phyloP scores from a whole-genome alignment of 352 stramenopile genomes.

The Phytopythium cucurbitacearum region DNA sequence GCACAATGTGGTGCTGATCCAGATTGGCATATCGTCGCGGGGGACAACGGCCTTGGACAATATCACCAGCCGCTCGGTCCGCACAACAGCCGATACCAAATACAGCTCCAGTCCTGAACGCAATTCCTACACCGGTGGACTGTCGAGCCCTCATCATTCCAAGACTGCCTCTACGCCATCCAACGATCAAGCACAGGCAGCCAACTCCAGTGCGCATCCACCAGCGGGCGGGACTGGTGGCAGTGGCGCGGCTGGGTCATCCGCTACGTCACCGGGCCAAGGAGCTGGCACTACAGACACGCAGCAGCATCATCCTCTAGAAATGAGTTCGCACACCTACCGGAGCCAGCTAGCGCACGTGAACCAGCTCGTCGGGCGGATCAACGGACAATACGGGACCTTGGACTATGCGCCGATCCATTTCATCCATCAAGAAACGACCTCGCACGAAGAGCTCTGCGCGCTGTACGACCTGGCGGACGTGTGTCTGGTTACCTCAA shows the following conservation, averaged over 20 bases:
- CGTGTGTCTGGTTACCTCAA: constrained; percentile 87
- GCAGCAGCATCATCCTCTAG: constrained; percentile 40
- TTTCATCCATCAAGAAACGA: constrained; percentile 84
- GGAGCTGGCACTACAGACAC: not conserved
- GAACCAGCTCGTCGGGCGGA: constrained; percentile 86
- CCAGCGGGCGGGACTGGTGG: no score
- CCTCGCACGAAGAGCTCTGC: constrained; percentile 82
- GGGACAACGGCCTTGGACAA: constrained; percentile 32
- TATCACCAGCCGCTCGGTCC: constrained; percentile 11
- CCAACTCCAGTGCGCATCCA: no score
- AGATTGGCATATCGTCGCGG: constrained; percentile 93
- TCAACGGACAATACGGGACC: constrained; percentile 86
- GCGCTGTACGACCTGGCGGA: constrained; percentile 88
- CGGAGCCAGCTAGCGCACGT: constrained; percentile 71
- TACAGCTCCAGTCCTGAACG: no score
- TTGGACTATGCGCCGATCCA: constrained; percentile 89
- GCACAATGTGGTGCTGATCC: constrained; percentile 93
- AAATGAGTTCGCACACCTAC: constrained; percentile 76
- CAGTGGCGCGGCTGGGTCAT: not conserved
- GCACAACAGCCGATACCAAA: no score
- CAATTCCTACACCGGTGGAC: no score
- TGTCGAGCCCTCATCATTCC: no score
- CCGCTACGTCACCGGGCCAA: not conserved
- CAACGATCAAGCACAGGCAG: no score
- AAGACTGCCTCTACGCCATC: no score